Percentiles rank a stretch among this genome's conserved stretches.
These are phyloP conservation scores for Syzygium malaccense DNA, from an alignment of 441 rosid species.

Conservation along the genomic window DNA sequence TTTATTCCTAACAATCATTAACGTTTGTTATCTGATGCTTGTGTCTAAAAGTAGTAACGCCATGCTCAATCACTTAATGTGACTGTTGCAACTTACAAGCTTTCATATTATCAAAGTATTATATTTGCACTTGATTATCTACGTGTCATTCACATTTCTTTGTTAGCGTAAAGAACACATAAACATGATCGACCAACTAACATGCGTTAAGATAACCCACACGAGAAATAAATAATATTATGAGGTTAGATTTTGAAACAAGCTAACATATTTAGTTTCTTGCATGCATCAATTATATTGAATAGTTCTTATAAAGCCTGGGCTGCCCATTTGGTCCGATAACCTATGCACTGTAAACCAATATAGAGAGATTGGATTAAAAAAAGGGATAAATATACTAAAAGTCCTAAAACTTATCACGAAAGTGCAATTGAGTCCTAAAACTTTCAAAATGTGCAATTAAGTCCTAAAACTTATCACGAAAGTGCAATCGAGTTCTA, in stretches of 20 bases:
- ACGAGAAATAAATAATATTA: rapidly evolving
- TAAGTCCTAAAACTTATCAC: too few species aligned
- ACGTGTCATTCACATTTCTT: background rate
- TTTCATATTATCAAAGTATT: background rate
- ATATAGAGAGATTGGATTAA: too few species aligned
- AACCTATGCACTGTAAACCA: too few species aligned
- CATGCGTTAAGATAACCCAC: rapidly evolving
- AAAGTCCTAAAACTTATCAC: too few species aligned
- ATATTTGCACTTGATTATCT: background rate
- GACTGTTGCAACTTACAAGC: background rate
- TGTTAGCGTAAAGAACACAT: background rate
- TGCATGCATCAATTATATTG: too few species aligned
- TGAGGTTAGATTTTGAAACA: background rate
- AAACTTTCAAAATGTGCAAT: too few species aligned
- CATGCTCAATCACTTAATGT: background rate
- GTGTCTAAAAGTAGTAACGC: background rate
- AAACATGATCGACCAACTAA: background rate
- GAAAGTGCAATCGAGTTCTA: too few species aligned
- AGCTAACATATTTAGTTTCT: background rate
- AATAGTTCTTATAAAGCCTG: too few species aligned
- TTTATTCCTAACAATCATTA: background rate
- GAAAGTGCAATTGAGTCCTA: too few species aligned
- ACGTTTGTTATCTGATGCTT: background rate
- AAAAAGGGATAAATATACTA: too few species aligned
- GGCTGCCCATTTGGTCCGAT: too few species aligned